Evolutionary conservation across 768 basidiomycete genomes (phyloP), one percentile per base, ranked within the genome.

Genomic region (Candolleomyces aberdarensis): DNA sequence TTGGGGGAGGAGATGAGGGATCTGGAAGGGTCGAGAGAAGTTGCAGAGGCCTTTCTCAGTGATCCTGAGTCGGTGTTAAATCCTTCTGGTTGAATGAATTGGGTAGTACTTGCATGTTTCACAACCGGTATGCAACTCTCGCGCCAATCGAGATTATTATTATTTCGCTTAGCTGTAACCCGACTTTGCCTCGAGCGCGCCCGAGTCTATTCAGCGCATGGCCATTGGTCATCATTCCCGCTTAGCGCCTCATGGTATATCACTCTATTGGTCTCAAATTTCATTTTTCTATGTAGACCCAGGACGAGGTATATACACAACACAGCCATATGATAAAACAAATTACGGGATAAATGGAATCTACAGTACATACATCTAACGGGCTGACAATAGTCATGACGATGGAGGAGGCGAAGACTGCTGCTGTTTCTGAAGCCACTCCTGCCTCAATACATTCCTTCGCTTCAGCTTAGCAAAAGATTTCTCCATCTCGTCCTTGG

Each of bases 401-500:
- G n/a, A 51, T 3, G 49, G n/a, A 51, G 14, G 17, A 31, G 48
- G 13, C 8, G 22, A 31, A 15, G 15, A 11, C 63, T 26, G 48
- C 64, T 20, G 52, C 29, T 44, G 51, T 48, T 71, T 65, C 44
- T 74, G 71, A 48, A 78, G 46, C 80, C 80, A 82, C 62, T 71
- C 74, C 49, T 65, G 66, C 56, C 80, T 71, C 48, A 74, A 56
- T 50, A 26, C 64, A 59, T 72, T 75, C 63, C 77, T 71, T 29
- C 64, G 67, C 55, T 70, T 65, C 39, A 81, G 69, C 41, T 67
- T 68, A 50, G 64, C 64, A 1, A 70, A 60, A 15, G 71, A 68
- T 15, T 69, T 71, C 52, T 75, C 75, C 31, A 70, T 70, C 64
- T 85, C 84, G 1, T 75, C 77, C 26, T 72, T 69, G 0, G 71